Evolutionary conservation across 2,329 filamentous ascomycete genomes (phyloP), one percentile per base, ranked within the genome.

Genomic region (Colletotrichum sp.): DNA sequence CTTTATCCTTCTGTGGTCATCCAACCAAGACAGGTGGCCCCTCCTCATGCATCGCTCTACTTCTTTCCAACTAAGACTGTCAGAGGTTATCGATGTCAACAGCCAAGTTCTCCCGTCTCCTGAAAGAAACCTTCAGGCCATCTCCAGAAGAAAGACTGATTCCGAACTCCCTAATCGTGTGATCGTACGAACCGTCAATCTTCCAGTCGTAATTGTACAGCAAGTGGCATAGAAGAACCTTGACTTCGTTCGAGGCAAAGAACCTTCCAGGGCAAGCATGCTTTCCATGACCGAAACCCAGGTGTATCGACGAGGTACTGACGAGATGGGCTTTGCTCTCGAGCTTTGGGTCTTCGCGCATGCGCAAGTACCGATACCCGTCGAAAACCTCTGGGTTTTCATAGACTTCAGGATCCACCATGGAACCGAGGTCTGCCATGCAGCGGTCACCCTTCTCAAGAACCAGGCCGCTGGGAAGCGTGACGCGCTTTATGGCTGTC

Each of bases 1-100:
- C 1, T 36, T 16, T 0, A 36, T 36, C 7, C 7, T 36, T 36
- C 34, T 16, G 34, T 36, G 3, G 7, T 36, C 15, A 1, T 36
- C 34, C 34, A 5, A 36, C 0, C 1, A 0, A 44, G 0, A 18
- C 36, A 49, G 44, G 3, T 6, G 44, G 5, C 9, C 3, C 44
- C 10, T 49, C 18, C 44, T 49, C 18, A 21, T 0, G 3, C 10
- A 13, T 13, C 18, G 0, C 18, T 49, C 44, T 21, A 21, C 0
- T 10, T 13, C 44, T 2, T 18, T 21, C 44, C 44, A 0, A 13
- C 0, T 21, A 1, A 52, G 44, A 13, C 44, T 13, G 0, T 59
- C 55, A 28, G 26, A 59, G 55, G 7, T 8, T 28, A 0, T 59
- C 55, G 0, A 59, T 59, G n/a, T 59, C 55, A 59, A 59, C 13